phyloP scores from a whole-genome alignment of 768 basidiomycete genomes.

The Boletus insuetus region DNA sequence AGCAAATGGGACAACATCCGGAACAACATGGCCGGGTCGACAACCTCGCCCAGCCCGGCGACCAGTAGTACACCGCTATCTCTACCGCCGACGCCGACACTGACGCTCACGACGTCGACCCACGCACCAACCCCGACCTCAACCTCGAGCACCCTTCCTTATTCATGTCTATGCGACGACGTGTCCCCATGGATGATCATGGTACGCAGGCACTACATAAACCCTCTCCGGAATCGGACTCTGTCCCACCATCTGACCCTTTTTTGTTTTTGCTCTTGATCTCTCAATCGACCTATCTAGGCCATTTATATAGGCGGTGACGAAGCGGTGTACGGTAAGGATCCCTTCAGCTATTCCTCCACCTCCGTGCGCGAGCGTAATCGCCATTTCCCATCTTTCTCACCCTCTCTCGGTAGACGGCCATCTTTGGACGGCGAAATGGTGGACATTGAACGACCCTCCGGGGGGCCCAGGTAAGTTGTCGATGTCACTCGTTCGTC shows the following conservation, averaged over 20 bases:
- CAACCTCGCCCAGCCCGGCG: constrained; percentile 20
- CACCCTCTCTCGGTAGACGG: constrained; percentile 28
- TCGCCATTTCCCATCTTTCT: background rate
- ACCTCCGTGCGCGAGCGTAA: background rate
- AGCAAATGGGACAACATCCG: constrained; percentile 73
- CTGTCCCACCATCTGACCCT: too few relatives aligned
- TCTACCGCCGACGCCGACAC: background rate
- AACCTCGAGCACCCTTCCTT: too few relatives aligned
- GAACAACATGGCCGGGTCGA: constrained; percentile 51
- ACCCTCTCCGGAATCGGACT: too few relatives aligned
- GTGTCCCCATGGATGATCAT: constrained; percentile 41
- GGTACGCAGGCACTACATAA: constrained; percentile 12
- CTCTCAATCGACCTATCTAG: background rate
- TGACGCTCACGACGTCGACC: background rate
- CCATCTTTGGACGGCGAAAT: constrained; percentile 50
- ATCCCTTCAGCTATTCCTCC: too few relatives aligned
- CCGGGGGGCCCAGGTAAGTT: constrained; percentile 28
- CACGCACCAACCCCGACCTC: constrained; percentile 6
- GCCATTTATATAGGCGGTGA: constrained; percentile 38
- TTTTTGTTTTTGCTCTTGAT: background rate
- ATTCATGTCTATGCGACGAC: constrained; percentile 38
- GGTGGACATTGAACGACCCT: constrained; percentile 46
- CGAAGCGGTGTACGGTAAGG: constrained; percentile 41
- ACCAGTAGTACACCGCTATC: constrained; percentile 7
- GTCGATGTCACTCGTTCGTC: too few relatives aligned